Base-by-base conservation (phyloP, 2,329 filamentous ascomycete genomes). In the Chrysoporthe puriensis region DNA sequence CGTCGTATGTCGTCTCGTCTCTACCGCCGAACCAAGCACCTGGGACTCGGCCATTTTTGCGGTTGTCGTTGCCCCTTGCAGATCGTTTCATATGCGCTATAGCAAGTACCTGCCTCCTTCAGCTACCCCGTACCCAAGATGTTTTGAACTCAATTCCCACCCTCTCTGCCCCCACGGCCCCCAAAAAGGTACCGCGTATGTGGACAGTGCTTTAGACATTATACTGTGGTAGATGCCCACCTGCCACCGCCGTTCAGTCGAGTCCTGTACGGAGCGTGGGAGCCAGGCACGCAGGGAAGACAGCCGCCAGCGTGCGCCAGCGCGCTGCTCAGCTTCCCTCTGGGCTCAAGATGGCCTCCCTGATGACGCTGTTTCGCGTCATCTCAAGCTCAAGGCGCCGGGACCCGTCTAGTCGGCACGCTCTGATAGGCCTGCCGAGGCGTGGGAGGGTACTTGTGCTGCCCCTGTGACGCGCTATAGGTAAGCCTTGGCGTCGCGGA, bases 341-440 rank as follows among this genome's bases (percentile, higher is more conserved):
- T 8, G 44, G 44, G 44, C 44, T 18, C 16, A 21, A 48, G 26
- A 56, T 14, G 14, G 21, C 56, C 40, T 7, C 40, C 56, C 56
- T 14, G 4, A 46, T 61, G 59, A 61, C 59, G 59, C 43, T 34
- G 59, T n/a, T 8, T 34, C 26, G 59, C 59, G 59, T 61, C 59
- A 61, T 61, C 26, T 46, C 43, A 34, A n/a, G 32, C 54, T n/a
- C 8, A 3, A 57, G 54, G 16, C 32, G 11, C 54, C 40, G 32
- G n/a, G 54, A 40, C 54, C 9, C 40, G 34, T 13, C 34, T 14
- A 57, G 32, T 57, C 4, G 32, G 34, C 54, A 57, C 14, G 16
- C 34, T 57, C 34, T 40, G 34, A 57, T 21, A 57, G 32, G 54
- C 54, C 34, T 57, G 54, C 54, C 16, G 7, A 46, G 18, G 44